These are phyloP conservation scores for Liriodendron chinense DNA, from an alignment of 164 flowering plant species.

Conservation along the genomic window DNA sequence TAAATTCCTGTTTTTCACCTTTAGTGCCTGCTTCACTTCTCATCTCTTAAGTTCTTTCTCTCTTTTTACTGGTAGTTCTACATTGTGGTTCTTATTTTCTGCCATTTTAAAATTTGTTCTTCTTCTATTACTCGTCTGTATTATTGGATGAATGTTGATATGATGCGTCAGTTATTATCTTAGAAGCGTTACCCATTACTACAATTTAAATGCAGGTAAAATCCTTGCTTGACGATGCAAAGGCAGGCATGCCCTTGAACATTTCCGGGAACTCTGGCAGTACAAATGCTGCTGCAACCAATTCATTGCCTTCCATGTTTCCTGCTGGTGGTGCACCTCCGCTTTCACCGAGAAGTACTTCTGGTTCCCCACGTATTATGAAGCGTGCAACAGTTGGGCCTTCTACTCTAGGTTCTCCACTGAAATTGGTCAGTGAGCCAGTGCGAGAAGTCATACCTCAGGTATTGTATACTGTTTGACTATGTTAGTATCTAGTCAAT, in stretches of 20 bases:
- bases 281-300: constrained; percentile 51
- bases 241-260: constrained; percentile 65
- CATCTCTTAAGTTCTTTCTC: too few species aligned
- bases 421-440: constrained; percentile 84
- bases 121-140: neutral
- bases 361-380: constrained; percentile 92
- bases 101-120: too few species aligned
- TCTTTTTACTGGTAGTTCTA: neutral
- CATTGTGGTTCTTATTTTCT: neutral
- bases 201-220: constrained; percentile 49
- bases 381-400: constrained; percentile 69
- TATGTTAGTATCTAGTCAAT: neutral
- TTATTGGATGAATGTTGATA: neutral
- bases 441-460: constrained; percentile 87
- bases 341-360: constrained; percentile 89
- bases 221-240: constrained; percentile 82
- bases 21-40: too few species aligned
- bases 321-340: constrained; percentile 98
- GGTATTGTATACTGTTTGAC: constrained; percentile 34
- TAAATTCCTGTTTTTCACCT: too few species aligned
- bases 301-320: constrained; percentile 92
- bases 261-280: constrained; percentile 53
- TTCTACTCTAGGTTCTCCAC: constrained; percentile 78
- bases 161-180: neutral
- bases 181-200: neutral